Evolutionary conservation across 805 yeast genomes (phyloP).

Genomic region (Saitoella complicata): DNA sequence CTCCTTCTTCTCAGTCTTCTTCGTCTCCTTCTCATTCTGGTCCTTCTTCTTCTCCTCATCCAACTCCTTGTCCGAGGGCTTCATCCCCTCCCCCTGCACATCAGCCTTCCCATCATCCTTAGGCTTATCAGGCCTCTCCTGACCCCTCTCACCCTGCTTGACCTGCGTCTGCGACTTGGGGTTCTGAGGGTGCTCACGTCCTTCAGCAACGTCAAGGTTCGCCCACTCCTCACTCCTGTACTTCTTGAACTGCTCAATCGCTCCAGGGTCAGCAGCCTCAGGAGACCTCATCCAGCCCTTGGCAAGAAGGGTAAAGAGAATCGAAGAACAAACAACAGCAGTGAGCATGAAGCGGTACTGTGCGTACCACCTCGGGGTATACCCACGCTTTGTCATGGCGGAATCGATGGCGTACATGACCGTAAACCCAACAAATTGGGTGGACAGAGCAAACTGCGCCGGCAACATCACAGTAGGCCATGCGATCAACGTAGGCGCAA

Average conservation of each 20-base stretch:
- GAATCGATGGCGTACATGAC: background rate
- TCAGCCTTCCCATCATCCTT: conserved; percentile 13
- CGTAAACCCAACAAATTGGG: background rate
- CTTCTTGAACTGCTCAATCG: too few relatives aligned
- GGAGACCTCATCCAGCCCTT: background rate
- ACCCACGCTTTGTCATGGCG: background rate
- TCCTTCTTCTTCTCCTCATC: conserved; percentile 22
- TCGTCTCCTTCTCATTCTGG: conserved; percentile 2
- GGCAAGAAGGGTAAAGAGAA: background rate
- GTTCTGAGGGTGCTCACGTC: too few relatives aligned
- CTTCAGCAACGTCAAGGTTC: too few relatives aligned
- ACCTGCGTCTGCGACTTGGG: too few relatives aligned
- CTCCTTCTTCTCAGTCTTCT: conserved; percentile 9
- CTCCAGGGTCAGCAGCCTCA: too few relatives aligned
- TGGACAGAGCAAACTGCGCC: background rate
- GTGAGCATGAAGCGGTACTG: background rate
- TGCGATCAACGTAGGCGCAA: background rate
- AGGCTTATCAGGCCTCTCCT: conserved; percentile 1
- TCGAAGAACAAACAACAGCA: background rate
- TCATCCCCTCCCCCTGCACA: conserved; percentile 3
- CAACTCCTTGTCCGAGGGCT: conserved; percentile 10
- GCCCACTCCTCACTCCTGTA: too few relatives aligned
- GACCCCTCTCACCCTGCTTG: too few relatives aligned
- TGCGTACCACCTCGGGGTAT: background rate
- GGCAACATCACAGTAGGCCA: background rate